Evolutionary conservation across 331 rosid genomes (phyloP).

Genomic region (Quercus tomentella): DNA sequence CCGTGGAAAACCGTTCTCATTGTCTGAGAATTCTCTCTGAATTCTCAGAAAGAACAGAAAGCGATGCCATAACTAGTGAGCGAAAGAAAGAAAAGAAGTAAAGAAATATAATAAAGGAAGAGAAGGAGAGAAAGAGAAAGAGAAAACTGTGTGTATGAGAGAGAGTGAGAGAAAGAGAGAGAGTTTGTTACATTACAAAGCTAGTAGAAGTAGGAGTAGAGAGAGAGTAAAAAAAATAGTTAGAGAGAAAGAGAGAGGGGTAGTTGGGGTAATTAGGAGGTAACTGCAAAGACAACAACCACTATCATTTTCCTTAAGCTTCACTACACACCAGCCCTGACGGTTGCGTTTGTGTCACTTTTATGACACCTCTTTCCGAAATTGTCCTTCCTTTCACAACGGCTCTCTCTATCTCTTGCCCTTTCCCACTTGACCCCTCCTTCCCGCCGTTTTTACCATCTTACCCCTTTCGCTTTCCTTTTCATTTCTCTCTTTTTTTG

Average conservation of each 20-base stretch:
- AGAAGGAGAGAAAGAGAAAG: constrained; percentile 30
- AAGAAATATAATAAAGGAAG: neutral
- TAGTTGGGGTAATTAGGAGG: constrained; percentile 40
- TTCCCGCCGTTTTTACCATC: neutral
- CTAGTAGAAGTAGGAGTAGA: neutral
- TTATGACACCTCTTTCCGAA: constrained; percentile 21
- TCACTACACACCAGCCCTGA: constrained; percentile 38
- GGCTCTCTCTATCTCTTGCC: constrained; percentile 15
- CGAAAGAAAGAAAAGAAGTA: neutral
- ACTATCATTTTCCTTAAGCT: constrained; percentile 48
- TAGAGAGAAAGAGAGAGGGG: constrained; percentile 18
- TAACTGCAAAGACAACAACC: constrained; percentile 38
- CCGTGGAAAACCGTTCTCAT: constrained; percentile 30
- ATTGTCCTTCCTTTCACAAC: constrained; percentile 28
- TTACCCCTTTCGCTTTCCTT: neutral
- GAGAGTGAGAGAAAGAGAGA: neutral
- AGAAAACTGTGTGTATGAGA: neutral
- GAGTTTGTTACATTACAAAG: constrained; percentile 28
- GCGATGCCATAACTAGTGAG: constrained; percentile 28
- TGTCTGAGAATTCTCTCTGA: constrained; percentile 22
- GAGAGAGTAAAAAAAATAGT: constrained; percentile 19
- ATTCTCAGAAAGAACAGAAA: constrained; percentile 22
- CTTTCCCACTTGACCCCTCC: neutral
- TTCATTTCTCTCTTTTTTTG: no score
- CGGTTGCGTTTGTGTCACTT: constrained; percentile 25